These are phyloP conservation scores for Cyclocybe cylindracea DNA, from an alignment of 768 basidiomycete species.

Conservation along the genomic window DNA sequence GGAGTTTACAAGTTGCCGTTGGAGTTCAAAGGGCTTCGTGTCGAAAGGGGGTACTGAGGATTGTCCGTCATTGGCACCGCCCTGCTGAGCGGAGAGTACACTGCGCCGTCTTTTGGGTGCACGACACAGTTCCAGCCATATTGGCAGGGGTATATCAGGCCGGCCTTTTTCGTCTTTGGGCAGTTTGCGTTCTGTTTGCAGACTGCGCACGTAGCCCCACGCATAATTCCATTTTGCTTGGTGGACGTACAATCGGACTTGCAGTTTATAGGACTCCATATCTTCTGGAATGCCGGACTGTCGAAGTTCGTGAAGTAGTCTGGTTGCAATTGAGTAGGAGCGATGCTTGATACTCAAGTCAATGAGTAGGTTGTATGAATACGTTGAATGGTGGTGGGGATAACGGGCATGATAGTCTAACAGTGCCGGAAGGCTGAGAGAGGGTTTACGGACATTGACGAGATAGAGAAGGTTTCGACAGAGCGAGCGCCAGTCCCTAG, in stretches of 20 bases:
- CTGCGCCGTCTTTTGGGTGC: slow-evolving; percentile 33
- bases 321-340: slow-evolving; percentile 44
- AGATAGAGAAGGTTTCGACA: slow-evolving; percentile 45
- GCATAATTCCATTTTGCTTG: slow-evolving; percentile 59
- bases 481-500: slow-evolving; percentile 35
- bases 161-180: slow-evolving; percentile 6
- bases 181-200: slow-evolving; percentile 17
- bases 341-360: slow-evolving; percentile 51
- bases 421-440: slow-evolving; percentile 35
- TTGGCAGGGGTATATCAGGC: slow-evolving; percentile 37
- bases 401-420: slow-evolving; percentile 50
- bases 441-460: slow-evolving; percentile 27
- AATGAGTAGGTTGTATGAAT: slow-evolving; percentile 48
- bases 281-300: slow-evolving; percentile 41
- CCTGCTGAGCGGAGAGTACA: neutral
- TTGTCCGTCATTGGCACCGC: slow-evolving; percentile 6
- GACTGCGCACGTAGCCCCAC: slow-evolving; percentile 43
- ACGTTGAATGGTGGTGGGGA: slow-evolving; percentile 36
- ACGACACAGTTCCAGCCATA: slow-evolving; percentile 68
- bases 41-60: slow-evolving; percentile 4
- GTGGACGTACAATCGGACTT: slow-evolving; percentile 56
- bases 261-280: slow-evolving; percentile 57
- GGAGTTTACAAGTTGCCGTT: slow-evolving; percentile 15
- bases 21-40: slow-evolving; percentile 4
- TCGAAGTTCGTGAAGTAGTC: slow-evolving; percentile 51